Evolutionary conservation across 2,329 filamentous ascomycete genomes (phyloP).

Genomic region (Penicillium psychrosexuale): DNA sequence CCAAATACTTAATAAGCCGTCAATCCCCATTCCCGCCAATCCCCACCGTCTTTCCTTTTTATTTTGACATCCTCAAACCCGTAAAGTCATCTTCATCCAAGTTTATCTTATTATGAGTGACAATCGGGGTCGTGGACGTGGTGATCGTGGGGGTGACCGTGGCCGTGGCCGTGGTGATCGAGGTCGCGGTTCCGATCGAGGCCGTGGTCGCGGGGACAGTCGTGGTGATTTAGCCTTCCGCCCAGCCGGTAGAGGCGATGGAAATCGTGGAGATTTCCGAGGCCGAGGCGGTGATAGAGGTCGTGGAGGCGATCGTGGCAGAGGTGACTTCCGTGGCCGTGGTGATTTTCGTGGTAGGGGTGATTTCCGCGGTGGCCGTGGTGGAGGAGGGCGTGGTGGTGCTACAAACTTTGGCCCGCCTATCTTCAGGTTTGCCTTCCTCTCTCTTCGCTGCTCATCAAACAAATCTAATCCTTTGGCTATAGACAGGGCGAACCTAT

Average conservation of each 20-base stretch:
- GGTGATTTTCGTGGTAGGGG: constrained; percentile 23
- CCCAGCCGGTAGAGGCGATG: constrained; percentile 8
- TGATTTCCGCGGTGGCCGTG: constrained; percentile 12
- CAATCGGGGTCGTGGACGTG: constrained; percentile 13
- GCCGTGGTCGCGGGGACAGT: constrained; percentile 18
- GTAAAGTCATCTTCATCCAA: background rate
- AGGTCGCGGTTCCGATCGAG: constrained; percentile 28
- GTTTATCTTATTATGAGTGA: constrained; percentile 4
- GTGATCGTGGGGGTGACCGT: constrained; percentile 21
- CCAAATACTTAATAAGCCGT: background rate
- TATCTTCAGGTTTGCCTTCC: constrained; percentile 30
- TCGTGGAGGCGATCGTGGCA: constrained; percentile 20
- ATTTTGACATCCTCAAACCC: background rate
- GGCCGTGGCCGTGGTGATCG: constrained; percentile 17
- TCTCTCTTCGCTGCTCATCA: background rate
- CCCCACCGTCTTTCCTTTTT: background rate
- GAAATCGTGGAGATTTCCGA: constrained; percentile 12
- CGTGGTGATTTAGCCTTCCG: constrained; percentile 23
- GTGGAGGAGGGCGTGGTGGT: constrained; percentile 17
- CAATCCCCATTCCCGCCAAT: background rate
- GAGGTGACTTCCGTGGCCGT: constrained; percentile 24
- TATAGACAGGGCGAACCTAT: constrained; percentile 22
- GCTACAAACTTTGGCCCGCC: constrained; percentile 17
- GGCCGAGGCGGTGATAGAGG: constrained; percentile 19
- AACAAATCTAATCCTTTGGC: background rate